Conservation (phyloP, 2,329 filamentous ascomycete species). For the Xylariaceae sp. region DNA sequence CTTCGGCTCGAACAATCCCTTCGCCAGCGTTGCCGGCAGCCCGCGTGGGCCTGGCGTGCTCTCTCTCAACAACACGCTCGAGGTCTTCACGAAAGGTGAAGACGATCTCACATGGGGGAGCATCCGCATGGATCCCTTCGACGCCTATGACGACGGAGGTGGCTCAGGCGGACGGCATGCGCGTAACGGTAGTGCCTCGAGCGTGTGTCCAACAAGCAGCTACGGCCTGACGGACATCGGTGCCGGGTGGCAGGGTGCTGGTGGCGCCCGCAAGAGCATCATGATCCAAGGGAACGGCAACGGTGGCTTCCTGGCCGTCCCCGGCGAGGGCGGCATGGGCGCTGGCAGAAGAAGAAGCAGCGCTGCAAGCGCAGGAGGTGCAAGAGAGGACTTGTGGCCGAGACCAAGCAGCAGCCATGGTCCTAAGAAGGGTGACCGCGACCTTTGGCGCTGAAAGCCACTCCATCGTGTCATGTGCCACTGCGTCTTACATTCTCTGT, state of each 20-base stretch:
- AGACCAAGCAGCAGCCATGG: slow-evolving; percentile 36
- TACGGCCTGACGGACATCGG: slow-evolving; percentile 50
- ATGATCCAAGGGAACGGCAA: slow-evolving; percentile 41
- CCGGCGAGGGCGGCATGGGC: slow-evolving; percentile 23
- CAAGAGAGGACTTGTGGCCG: slow-evolving; percentile 32
- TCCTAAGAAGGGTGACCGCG: slow-evolving; percentile 29
- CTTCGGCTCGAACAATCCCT: slow-evolving; percentile 56
- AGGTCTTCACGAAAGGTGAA: slow-evolving; percentile 53
- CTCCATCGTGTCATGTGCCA: no score
- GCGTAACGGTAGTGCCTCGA: slow-evolving; percentile 18
- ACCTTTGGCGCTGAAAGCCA: slow-evolving; percentile 38
- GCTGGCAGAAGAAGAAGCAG: slow-evolving; percentile 15
- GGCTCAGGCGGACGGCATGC: slow-evolving; percentile 19
- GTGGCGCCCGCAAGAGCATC: slow-evolving; percentile 45
- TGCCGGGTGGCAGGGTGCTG: slow-evolving; percentile 42
- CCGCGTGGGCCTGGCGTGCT: slow-evolving; percentile 24
- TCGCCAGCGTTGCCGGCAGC: slow-evolving; percentile 32
- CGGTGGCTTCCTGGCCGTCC: slow-evolving; percentile 47
- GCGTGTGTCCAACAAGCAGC: slow-evolving; percentile 42
- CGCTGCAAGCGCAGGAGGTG: slow-evolving; percentile 10
- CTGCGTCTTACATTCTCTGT: no score
- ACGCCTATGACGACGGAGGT: slow-evolving; percentile 11
- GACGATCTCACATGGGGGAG: slow-evolving; percentile 54
- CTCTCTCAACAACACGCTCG: slow-evolving; percentile 43
- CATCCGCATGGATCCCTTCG: slow-evolving; percentile 36